Conservation (phyloP, 106 monocot species). For the Phalaenopsis aphrodite region DNA sequence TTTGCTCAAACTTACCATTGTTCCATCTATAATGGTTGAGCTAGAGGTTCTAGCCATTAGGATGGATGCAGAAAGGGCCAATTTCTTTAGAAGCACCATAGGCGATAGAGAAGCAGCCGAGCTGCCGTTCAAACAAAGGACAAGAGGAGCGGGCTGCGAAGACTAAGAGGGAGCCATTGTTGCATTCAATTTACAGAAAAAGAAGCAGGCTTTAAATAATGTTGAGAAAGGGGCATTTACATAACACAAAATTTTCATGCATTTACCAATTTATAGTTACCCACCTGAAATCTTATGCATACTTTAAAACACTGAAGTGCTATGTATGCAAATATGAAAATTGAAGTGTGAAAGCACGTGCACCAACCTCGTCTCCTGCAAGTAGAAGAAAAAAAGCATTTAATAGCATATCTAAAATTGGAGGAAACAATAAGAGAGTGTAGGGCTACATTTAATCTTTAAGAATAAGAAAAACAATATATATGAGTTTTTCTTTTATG, state of each 20-base stretch:
- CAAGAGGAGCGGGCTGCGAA: not conserved
- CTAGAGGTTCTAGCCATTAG: constrained; percentile 52
- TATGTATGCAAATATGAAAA: no score
- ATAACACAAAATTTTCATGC: no score
- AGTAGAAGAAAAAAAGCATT: not conserved
- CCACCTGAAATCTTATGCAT: no score
- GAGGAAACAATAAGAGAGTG: not conserved
- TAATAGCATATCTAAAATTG: not conserved
- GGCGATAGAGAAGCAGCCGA: constrained; percentile 76
- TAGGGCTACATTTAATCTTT: not conserved
- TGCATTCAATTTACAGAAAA: no score
- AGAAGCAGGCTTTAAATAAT: no score
- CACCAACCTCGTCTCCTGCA: constrained; percentile 85
- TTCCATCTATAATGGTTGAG: constrained; percentile 67
- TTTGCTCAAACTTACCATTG: constrained; percentile 20
- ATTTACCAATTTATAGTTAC: no score
- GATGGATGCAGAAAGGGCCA: constrained; percentile 62
- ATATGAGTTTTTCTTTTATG: no score
- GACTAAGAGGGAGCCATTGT: no score
- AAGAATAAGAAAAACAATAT: no score
- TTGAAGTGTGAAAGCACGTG: not conserved
- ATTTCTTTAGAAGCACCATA: constrained; percentile 85
- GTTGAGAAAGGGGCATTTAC: no score
- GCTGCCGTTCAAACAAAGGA: constrained; percentile 63
- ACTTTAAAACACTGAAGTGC: no score